phyloP scores from a whole-genome alignment of 768 basidiomycete species.

The Russula olivacea region DNA sequence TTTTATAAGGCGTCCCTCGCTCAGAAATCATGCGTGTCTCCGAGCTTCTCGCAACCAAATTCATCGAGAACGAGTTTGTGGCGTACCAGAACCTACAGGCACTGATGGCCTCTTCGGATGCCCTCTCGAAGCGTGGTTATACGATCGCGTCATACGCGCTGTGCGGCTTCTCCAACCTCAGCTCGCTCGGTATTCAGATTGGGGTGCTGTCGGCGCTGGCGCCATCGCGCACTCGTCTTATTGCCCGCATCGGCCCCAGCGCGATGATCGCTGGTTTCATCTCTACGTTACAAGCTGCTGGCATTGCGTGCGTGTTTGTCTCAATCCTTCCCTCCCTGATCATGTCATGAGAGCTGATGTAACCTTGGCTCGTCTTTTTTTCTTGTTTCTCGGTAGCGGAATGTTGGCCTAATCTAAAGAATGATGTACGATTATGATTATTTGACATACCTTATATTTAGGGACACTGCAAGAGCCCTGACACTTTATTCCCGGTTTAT shows the following conservation, averaged over 20 bases:
- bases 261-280: constrained; percentile 70
- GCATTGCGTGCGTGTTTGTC: constrained; percentile 45
- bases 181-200: constrained; percentile 81
- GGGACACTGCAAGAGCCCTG: neutral
- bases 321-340: neutral
- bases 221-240: constrained; percentile 60
- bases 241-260: constrained; percentile 61
- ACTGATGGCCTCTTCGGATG: constrained; percentile 40
- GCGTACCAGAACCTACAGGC: constrained; percentile 58
- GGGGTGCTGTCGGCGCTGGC: constrained; percentile 68
- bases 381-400: neutral
- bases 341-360: neutral
- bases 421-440: neutral
- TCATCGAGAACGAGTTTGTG: constrained; percentile 83
- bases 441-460: neutral
- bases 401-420: neutral
- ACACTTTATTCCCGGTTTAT: neutral
- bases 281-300: constrained; percentile 55
- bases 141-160: constrained; percentile 83
- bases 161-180: constrained; percentile 87
- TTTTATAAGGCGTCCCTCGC: constrained; percentile 58
- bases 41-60: constrained; percentile 77
- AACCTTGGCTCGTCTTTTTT: neutral
- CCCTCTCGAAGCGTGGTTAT: constrained; percentile 67
- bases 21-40: constrained; percentile 77